Evolutionary conservation across 1,284 basidiomycete genomes (phyloP).

Genomic region (Pseudozyma tsukubaensis): DNA sequence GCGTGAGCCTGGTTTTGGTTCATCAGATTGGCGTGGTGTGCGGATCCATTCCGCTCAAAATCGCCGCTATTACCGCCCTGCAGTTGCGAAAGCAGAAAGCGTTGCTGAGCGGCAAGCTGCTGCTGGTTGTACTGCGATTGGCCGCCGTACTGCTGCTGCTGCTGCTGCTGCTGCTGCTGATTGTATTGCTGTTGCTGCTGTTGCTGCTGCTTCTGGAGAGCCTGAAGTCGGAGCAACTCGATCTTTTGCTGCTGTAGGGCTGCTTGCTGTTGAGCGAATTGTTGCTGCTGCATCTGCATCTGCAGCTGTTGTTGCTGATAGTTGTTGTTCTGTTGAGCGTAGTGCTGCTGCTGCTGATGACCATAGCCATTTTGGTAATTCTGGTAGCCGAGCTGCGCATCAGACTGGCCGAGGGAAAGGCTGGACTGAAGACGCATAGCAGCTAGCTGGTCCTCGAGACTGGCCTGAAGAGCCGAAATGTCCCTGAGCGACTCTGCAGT

Average conservation of each 20-base stretch:
- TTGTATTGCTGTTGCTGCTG: conserved; percentile 29
- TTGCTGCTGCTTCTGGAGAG: conserved; percentile 52
- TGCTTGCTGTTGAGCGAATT: conserved; percentile 45
- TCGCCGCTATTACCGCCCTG: conserved; percentile 28
- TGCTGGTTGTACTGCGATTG: conserved; percentile 41
- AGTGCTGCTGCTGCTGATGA: conserved; percentile 49
- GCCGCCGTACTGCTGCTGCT: conserved; percentile 39
- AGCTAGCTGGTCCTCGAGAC: conserved; percentile 57
- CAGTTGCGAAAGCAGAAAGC: conserved; percentile 55
- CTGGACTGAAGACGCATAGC: conserved; percentile 53
- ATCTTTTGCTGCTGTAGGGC: conserved; percentile 52
- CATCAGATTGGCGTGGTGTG: conserved; percentile 25
- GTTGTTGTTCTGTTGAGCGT: conserved; percentile 17
- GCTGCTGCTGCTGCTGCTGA: conserved; percentile 50
- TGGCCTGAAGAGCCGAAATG: conserved; percentile 33
- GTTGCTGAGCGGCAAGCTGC: conserved; percentile 57
- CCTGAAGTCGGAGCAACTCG: conserved; percentile 56
- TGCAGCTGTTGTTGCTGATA: conserved; percentile 51
- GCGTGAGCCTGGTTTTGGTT: conserved; percentile 25
- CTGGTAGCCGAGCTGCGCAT: conserved; percentile 28
- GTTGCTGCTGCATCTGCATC: conserved; percentile 50
- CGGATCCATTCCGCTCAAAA: conserved; percentile 24
- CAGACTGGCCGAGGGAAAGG: conserved; percentile 17
- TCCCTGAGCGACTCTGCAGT: conserved; percentile 22
- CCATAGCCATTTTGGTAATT: conserved; percentile 26